Evolutionary conservation across 2,329 filamentous ascomycete species (phyloP).

Genomic region (Alternaria hordeiaustralica): DNA sequence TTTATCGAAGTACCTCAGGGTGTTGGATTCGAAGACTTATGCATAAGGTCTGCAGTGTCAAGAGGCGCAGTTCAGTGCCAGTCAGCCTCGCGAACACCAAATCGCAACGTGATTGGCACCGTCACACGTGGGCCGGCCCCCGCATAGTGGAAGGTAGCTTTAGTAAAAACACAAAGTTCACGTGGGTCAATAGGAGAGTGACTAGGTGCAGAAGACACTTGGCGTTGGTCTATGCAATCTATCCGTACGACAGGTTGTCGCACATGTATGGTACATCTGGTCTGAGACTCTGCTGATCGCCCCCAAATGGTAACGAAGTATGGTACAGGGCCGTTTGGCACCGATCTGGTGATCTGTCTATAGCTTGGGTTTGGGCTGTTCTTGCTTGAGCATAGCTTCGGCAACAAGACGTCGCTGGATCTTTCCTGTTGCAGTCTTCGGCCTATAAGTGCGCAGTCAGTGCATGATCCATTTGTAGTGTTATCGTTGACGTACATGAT

Average conservation of each 20-base stretch:
- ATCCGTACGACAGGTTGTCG: conserved; percentile 12
- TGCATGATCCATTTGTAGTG: conserved; percentile 1
- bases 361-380: conserved; percentile 61
- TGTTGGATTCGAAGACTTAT: conserved; percentile 1
- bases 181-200: conserved; percentile 3
- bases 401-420: conserved; percentile 87
- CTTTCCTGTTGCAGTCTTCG: conserved; percentile 92
- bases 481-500: conserved; percentile 61
- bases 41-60: not conserved
- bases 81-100: conserved; percentile 5
- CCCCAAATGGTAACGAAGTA: not conserved
- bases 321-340: conserved; percentile 6
- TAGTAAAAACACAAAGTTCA: not conserved
- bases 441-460: conserved; percentile 42
- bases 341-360: conserved; percentile 37
- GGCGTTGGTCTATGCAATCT: conserved; percentile 11
- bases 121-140: conserved; percentile 7
- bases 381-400: conserved; percentile 79
- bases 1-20: not conserved
- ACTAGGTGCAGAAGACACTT: conserved; percentile 2
- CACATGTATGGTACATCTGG: conserved; percentile 8
- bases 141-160: conserved; percentile 2
- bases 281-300: conserved; percentile 4
- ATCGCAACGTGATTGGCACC: conserved; percentile 11
- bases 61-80: conserved; percentile 1